phyloP scores from a whole-genome alignment of 495 filamentous ascomycete species.

The Neurospora terricola region DNA sequence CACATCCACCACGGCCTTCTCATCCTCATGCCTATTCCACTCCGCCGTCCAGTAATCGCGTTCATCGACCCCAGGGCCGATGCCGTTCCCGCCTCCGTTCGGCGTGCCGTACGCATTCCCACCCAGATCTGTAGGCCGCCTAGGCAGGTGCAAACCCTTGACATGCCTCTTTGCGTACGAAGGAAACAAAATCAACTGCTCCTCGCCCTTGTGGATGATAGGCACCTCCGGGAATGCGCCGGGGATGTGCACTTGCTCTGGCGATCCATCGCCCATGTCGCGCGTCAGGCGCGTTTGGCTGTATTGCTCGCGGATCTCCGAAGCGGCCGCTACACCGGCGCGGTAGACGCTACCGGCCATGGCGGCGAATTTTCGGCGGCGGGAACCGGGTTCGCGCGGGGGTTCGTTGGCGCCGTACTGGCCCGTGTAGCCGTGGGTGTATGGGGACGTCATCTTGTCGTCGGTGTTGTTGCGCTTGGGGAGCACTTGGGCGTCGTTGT shows the following conservation, averaged over 20 bases:
- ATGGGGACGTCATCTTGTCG: slow-evolving; percentile 19
- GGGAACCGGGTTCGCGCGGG: slow-evolving; percentile 52
- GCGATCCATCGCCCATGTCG: slow-evolving; percentile 20
- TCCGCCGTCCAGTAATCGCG: slow-evolving; percentile 59
- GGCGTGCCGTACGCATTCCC: neutral
- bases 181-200: slow-evolving; percentile 91
- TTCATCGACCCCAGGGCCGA: slow-evolving; percentile 28
- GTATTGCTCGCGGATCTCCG: slow-evolving; percentile 84
- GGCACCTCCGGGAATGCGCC: slow-evolving; percentile 73
- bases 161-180: slow-evolving; percentile 71
- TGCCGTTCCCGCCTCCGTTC: slow-evolving; percentile 2
- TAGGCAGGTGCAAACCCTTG: slow-evolving; percentile 19
- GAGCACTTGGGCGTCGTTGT: neutral
- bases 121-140: neutral
- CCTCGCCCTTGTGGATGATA: slow-evolving; percentile 66
- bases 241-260: slow-evolving; percentile 51
- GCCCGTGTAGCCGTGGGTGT: slow-evolving; percentile 20
- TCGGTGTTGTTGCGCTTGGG: neutral
- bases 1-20: slow-evolving; percentile 78
- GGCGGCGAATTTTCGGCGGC: slow-evolving; percentile 67
- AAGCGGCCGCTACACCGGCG: slow-evolving; percentile 79
- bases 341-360: slow-evolving; percentile 38
- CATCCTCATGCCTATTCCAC: slow-evolving; percentile 62
- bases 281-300: slow-evolving; percentile 53
- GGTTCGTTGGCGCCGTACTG: slow-evolving; percentile 8